Evolutionary conservation across 768 basidiomycete species (phyloP).

Genomic region (Gloeostereum incarnatum): DNA sequence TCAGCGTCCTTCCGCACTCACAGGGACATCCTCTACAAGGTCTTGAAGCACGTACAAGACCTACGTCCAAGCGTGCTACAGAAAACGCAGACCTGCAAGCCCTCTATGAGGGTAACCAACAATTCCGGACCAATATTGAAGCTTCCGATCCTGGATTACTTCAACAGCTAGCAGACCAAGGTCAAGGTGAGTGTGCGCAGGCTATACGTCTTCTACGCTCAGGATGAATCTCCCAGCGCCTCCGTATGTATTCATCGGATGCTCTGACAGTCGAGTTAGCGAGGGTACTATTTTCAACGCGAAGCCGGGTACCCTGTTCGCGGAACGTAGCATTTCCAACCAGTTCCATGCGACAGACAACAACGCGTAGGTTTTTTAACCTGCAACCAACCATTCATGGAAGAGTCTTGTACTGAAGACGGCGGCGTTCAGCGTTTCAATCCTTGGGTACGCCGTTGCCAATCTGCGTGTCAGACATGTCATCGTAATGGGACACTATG

Average conservation of each 20-base stretch:
- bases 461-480: slow-evolving; percentile 26
- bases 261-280: slow-evolving; percentile 28
- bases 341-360: slow-evolving; percentile 25
- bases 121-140: slow-evolving; percentile 18
- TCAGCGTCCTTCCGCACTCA: too few species aligned
- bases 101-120: slow-evolving; percentile 21
- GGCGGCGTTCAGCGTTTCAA: slow-evolving; percentile 15
- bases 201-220: not conserved
- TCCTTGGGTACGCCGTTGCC: slow-evolving; percentile 28
- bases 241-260: slow-evolving; percentile 27
- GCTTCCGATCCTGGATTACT: slow-evolving; percentile 17
- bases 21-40: too few species aligned
- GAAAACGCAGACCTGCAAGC: slow-evolving; percentile 17
- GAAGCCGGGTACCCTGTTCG: slow-evolving; percentile 28
- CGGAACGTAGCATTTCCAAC: slow-evolving; percentile 29
- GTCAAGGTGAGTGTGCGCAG: slow-evolving; percentile 18
- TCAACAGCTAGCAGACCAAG: slow-evolving; percentile 19
- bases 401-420: not conserved
- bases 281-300: slow-evolving; percentile 28
- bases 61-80: too few species aligned
- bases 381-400: not conserved
- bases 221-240: slow-evolving; percentile 12
- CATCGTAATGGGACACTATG: slow-evolving; percentile 35
- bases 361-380: slow-evolving; percentile 19
- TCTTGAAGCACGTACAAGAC: too few species aligned